A percentile compares a stretch with the other conserved stretches of the same genome.
phyloP scores from a whole-genome alignment of 1,139 yeast species.

The Hanseniaspora gamundiae region DNA sequence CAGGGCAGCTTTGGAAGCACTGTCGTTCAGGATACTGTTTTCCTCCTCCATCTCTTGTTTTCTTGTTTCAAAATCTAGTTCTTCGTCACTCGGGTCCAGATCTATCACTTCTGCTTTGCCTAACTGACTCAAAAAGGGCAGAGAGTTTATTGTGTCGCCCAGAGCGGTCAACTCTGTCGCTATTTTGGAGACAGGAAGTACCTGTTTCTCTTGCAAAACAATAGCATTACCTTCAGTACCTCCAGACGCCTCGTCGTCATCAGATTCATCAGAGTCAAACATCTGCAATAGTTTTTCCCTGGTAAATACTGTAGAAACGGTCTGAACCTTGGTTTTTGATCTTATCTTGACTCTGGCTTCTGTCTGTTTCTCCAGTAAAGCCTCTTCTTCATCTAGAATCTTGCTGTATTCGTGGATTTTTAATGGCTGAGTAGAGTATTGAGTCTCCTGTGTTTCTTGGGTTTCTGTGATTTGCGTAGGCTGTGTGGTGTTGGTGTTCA shows the following conservation, averaged over 20 bases:
- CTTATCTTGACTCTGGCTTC: neutral
- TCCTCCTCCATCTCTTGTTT: slow-evolving; percentile 2
- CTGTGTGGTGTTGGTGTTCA: neutral
- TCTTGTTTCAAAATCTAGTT: slow-evolving; percentile 1
- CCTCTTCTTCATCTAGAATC: slow-evolving; percentile 7
- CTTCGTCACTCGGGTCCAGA: neutral
- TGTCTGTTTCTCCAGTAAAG: neutral
- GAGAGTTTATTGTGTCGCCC: neutral
- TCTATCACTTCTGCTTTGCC: slow-evolving; percentile 1
- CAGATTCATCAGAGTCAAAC: slow-evolving; percentile 3
- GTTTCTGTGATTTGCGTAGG: slow-evolving; percentile 3
- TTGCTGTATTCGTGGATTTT: neutral
- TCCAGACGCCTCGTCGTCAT: neutral
- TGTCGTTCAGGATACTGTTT: slow-evolving; percentile 8
- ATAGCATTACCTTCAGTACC: neutral
- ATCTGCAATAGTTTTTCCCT: slow-evolving; percentile 7
- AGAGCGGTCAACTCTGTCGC: neutral
- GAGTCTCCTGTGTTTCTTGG: neutral
- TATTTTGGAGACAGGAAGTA: neutral
- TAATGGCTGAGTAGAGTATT: slow-evolving; percentile 1
- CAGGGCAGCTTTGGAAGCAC: slow-evolving; percentile 25
- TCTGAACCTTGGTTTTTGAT: neutral
- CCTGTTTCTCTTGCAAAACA: neutral
- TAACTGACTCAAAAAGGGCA: neutral
- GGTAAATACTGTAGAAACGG: slow-evolving; percentile 8